Evolutionary conservation across 331 rosid species (phyloP).

Genomic region (Quercus phellos): DNA sequence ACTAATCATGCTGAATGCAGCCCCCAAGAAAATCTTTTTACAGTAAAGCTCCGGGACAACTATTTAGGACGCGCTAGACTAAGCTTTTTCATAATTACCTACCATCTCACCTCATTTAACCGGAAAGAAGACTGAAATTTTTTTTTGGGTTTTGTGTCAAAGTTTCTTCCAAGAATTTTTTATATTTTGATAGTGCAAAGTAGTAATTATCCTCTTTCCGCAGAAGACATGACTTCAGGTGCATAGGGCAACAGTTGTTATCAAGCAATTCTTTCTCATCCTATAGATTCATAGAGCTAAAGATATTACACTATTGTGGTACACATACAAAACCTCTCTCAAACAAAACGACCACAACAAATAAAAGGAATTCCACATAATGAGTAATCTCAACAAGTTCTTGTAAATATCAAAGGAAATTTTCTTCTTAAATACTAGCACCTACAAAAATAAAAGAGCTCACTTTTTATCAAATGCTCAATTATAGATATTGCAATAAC

Average conservation of each 20-base stretch:
- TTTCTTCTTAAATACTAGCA: not conserved
- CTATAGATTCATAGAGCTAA: constrained; percentile 31
- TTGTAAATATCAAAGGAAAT: not conserved
- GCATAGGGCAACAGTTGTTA: constrained; percentile 68
- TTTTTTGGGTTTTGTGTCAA: constrained; percentile 47
- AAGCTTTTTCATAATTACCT: not conserved
- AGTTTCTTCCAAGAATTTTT: constrained; percentile 62
- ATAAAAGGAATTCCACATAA: too few species aligned
- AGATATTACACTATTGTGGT: constrained; percentile 3
- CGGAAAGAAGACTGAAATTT: constrained; percentile 69
- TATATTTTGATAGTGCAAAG: constrained; percentile 70
- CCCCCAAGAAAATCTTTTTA: too few species aligned
- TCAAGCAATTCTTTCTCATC: constrained; percentile 84
- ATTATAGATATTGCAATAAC: not conserved
- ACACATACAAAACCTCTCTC: constrained; percentile 2
- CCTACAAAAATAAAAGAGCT: not conserved
- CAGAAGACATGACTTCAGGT: constrained; percentile 79
- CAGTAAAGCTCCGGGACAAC: too few species aligned
- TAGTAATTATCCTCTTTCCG: constrained; percentile 80
- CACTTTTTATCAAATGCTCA: not conserved
- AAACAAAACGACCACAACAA: not conserved
- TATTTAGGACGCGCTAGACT: not conserved
- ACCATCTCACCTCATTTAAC: constrained; percentile 60
- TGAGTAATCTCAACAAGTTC: too few species aligned
- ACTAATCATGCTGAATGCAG: too few species aligned